A percentile compares a stretch with the other conserved stretches of the same genome.
Evolutionary conservation across 345 rosid genomes (phyloP).

Genomic region (Mallotus nudiflorus): DNA sequence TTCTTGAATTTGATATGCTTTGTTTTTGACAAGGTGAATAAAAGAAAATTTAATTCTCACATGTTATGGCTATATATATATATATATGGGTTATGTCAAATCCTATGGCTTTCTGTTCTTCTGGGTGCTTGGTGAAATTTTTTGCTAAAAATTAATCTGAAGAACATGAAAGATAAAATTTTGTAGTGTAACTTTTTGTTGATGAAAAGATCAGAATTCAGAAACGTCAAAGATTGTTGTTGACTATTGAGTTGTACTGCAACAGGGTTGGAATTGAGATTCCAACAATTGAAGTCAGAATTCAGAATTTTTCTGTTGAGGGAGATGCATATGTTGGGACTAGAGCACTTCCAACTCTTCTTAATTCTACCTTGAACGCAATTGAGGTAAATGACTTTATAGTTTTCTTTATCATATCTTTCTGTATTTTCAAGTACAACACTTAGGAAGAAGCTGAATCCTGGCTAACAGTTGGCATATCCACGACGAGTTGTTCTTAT

Average conservation of each 20-base stretch:
- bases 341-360: slow-evolving; percentile 45
- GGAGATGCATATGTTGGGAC: slow-evolving; percentile 46
- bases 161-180: background rate
- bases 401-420: background rate
- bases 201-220: background rate
- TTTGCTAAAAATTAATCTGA: background rate
- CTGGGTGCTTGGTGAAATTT: background rate
- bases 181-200: background rate
- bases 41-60: too few species aligned
- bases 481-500: background rate
- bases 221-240: background rate
- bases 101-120: background rate
- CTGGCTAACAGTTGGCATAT: background rate
- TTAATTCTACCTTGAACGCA: slow-evolving; percentile 37
- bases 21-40: background rate
- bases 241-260: background rate
- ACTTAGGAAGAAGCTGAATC: background rate
- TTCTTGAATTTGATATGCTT: background rate
- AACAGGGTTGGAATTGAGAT: slow-evolving; percentile 43
- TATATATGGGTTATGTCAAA: too few species aligned
- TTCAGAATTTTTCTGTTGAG: slow-evolving; percentile 38
- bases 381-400: slow-evolving; percentile 30
- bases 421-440: background rate
- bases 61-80: too few species aligned
- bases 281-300: slow-evolving; percentile 44